Percentiles rank a stretch among this genome's conserved stretches.
phyloP scores from a whole-genome alignment of 108 stramenopile genomes.

The Cyclotella distinguenda region DNA sequence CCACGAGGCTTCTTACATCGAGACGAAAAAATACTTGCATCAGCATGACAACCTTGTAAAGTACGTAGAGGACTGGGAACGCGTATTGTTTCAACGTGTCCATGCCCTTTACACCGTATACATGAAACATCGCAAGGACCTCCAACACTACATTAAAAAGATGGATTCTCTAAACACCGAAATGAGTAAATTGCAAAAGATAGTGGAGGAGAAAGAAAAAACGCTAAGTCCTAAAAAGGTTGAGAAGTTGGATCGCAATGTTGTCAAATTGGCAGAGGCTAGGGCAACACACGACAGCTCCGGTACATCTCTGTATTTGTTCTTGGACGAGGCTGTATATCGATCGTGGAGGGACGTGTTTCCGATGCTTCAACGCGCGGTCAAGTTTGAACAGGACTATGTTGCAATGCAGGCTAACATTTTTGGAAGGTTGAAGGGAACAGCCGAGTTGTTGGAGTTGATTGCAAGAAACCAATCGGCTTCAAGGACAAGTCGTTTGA shows the following conservation, averaged over 20 bases:
- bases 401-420: slow-evolving; percentile 31
- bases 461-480: slow-evolving; percentile 17
- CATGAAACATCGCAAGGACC: slow-evolving; percentile 28
- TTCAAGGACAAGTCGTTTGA: slow-evolving; percentile 21
- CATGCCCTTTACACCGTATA: slow-evolving; percentile 24
- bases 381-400: slow-evolving; percentile 31
- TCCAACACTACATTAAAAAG: slow-evolving; percentile 43
- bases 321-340: slow-evolving; percentile 37
- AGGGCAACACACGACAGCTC: slow-evolving; percentile 34
- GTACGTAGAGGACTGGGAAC: slow-evolving; percentile 46
- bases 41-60: slow-evolving; percentile 27
- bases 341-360: slow-evolving; percentile 46
- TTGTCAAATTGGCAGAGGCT: slow-evolving; percentile 34
- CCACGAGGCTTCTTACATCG: slow-evolving; percentile 30
- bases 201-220: slow-evolving; percentile 22
- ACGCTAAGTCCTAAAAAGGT: slow-evolving; percentile 31
- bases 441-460: slow-evolving; percentile 15
- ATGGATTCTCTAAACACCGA: slow-evolving; percentile 29
- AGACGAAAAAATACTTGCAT: slow-evolving; percentile 18
- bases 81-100: slow-evolving; percentile 26
- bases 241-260: slow-evolving; percentile 47
- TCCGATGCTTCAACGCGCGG: slow-evolving; percentile 33
- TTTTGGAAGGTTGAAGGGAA: slow-evolving; percentile 5
- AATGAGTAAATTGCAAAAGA: slow-evolving; percentile 6
- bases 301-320: slow-evolving; percentile 29